Evolutionary conservation across 2,329 filamentous ascomycete genomes (phyloP).

Genomic region (Phoma herbarum): DNA sequence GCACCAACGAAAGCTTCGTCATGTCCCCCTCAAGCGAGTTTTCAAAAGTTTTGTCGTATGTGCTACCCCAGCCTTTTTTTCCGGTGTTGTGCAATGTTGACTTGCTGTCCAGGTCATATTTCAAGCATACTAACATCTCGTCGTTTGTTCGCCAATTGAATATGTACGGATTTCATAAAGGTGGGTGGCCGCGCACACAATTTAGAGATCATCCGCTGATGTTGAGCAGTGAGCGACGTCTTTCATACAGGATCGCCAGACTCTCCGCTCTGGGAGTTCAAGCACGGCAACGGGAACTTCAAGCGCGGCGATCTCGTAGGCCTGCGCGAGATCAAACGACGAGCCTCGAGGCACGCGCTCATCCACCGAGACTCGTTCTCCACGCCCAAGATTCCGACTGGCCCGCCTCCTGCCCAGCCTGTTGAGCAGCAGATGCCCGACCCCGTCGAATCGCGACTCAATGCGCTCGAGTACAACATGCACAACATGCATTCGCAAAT

Average conservation of each 20-base stretch:
- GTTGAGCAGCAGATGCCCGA: constrained; percentile 80
- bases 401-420: constrained; percentile 84
- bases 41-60: constrained; percentile 95
- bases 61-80: constrained; percentile 47
- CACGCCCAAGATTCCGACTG: constrained; percentile 70
- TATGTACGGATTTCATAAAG: constrained; percentile 99
- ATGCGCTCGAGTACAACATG: constrained; percentile 79
- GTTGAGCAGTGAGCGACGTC: constrained; percentile 84
- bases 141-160: constrained; percentile 98
- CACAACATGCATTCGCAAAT: constrained; percentile 82
- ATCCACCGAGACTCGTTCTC: constrained; percentile 92
- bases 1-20: constrained; percentile 93
- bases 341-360: constrained; percentile 89
- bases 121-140: constrained; percentile 99
- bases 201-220: constrained; percentile 23
- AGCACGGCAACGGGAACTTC: constrained; percentile 96
- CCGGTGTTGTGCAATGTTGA: constrained; percentile 41
- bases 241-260: constrained; percentile 96
- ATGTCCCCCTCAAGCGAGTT: constrained; percentile 98
- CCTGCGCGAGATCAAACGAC: constrained; percentile 91
- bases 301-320: constrained; percentile 93
- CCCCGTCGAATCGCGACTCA: constrained; percentile 76
- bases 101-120: constrained; percentile 78
- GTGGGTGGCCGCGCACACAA: constrained; percentile 57
- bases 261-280: constrained; percentile 97